Evolutionary conservation across 2,329 filamentous ascomycete genomes (phyloP).

Genomic region (Penicillium verrucosum): DNA sequence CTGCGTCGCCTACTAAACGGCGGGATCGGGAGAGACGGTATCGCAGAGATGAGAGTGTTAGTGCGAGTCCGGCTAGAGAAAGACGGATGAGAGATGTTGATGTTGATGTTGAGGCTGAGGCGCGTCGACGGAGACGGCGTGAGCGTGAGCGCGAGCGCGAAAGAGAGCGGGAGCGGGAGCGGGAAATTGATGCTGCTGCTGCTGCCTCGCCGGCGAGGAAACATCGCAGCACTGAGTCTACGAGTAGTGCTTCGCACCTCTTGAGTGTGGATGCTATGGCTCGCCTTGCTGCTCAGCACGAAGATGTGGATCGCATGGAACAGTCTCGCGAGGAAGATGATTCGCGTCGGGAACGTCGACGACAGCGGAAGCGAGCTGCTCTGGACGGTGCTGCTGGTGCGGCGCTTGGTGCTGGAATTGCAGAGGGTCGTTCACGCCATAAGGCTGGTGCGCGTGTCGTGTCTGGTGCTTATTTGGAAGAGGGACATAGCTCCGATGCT

Average conservation of each 20-base stretch:
- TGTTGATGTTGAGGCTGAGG: conserved; percentile 22
- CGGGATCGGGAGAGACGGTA: conserved; percentile 31
- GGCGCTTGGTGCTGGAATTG: conserved; percentile 17
- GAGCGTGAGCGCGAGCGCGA: conserved; percentile 16
- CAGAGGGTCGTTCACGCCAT: conserved; percentile 36
- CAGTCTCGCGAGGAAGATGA: conserved; percentile 38
- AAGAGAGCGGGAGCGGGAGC: conserved; percentile 8
- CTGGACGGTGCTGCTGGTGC: conserved; percentile 19
- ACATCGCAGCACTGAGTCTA: conserved; percentile 42
- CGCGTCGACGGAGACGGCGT: conserved; percentile 27
- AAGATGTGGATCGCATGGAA: conserved; percentile 50
- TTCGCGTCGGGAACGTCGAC: conserved; percentile 23
- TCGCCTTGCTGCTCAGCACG: conserved; percentile 62
- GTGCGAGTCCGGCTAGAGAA: conserved; percentile 20
- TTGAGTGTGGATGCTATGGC: conserved; percentile 59
- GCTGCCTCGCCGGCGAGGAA: conserved; percentile 27
- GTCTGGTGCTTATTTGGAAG: conserved; percentile 67
- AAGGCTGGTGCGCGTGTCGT: conserved; percentile 61
- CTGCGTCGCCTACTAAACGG: conserved; percentile 36
- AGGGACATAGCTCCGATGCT: conserved; percentile 55
- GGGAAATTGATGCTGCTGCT: conserved; percentile 14
- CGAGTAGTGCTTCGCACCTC: conserved; percentile 42
- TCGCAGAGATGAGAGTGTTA: conserved; percentile 30
- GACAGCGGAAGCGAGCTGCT: conserved; percentile 27
- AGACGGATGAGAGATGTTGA: conserved; percentile 20